A percentile compares a stretch with the other conserved stretches of the same genome.
These are phyloP conservation scores for Juglanconis sp. DNA, from an alignment of 2,329 filamentous ascomycete genomes.

Conservation along the genomic window DNA sequence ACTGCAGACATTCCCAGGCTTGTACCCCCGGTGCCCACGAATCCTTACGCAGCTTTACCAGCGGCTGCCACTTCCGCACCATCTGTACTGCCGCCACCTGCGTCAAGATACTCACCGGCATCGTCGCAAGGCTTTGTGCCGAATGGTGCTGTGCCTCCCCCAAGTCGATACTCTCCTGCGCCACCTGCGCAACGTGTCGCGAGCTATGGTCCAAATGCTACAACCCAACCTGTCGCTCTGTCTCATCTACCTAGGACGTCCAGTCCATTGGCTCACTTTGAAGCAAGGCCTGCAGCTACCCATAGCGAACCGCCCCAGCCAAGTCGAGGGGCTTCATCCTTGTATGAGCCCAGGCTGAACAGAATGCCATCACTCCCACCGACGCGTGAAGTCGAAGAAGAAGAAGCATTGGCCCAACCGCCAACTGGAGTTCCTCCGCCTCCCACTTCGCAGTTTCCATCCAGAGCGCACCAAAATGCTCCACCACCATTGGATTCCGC, in stretches of 20 bases:
- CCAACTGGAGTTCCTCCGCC: constrained; percentile 22
- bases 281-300: constrained; percentile 33
- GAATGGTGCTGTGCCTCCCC: constrained; percentile 36
- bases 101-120: constrained; percentile 61
- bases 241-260: constrained; percentile 63
- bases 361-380: constrained; percentile 57
- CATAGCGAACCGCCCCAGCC: constrained; percentile 42
- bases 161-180: constrained; percentile 53
- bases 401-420: constrained; percentile 35
- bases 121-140: constrained; percentile 35
- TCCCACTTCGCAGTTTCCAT: constrained; percentile 20
- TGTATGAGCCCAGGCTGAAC: constrained; percentile 52
- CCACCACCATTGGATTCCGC: constrained; percentile 38
- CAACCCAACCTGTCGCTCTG: constrained; percentile 41
- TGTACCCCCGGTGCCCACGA: constrained; percentile 51
- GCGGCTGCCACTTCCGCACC: constrained; percentile 24
- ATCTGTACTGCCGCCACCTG: constrained; percentile 26
- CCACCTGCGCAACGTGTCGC: constrained; percentile 38
- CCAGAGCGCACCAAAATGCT: constrained; percentile 43
- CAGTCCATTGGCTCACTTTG: constrained; percentile 63
- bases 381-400: constrained; percentile 61
- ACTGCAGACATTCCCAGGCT: constrained; percentile 35
- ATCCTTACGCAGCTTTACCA: constrained; percentile 50
- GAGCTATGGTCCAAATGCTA: constrained; percentile 36
- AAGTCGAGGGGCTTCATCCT: constrained; percentile 48